Conservation (phyloP, 1,139 yeast species). For the Kodamaea anthophila region DNA sequence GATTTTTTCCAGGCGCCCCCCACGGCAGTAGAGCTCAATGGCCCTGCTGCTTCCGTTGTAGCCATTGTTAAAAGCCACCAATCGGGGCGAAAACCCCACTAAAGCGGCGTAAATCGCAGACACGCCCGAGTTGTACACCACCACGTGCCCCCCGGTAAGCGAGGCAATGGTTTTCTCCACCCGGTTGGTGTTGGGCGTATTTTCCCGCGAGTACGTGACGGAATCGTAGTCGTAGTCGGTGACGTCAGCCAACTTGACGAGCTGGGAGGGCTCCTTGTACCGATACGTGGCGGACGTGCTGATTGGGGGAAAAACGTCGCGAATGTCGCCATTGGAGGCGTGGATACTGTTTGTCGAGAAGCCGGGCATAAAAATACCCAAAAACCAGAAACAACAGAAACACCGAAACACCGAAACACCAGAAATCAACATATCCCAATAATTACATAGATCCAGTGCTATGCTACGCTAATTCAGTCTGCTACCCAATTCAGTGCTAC, state of each 20-base stretch:
- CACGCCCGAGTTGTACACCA: conserved; percentile 67
- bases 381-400: too few relatives aligned
- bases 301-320: conserved; percentile 74
- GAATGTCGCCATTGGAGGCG: conserved; percentile 48
- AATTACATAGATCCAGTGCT: too few relatives aligned
- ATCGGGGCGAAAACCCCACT: conserved; percentile 66
- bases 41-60: conserved; percentile 83
- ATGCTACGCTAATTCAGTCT: too few relatives aligned
- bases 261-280: conserved; percentile 50
- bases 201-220: conserved; percentile 55
- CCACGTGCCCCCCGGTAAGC: conserved; percentile 52
- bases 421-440: too few relatives aligned
- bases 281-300: conserved; percentile 75
- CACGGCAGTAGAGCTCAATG: conserved; percentile 55
- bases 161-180: conserved; percentile 62
- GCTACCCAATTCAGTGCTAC: too few relatives aligned
- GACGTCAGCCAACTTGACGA: conserved; percentile 38
- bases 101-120: conserved; percentile 77
- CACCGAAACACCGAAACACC: too few relatives aligned
- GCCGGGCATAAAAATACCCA: too few relatives aligned
- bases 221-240: conserved; percentile 10
- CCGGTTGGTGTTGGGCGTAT: conserved; percentile 66
- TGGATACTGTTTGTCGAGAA: conserved; percentile 53
- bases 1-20: conserved; percentile 51
- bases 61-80: conserved; percentile 68